phyloP scores from a whole-genome alignment of 176 grass and related monocot species.

The Triticum dicoccoides region DNA sequence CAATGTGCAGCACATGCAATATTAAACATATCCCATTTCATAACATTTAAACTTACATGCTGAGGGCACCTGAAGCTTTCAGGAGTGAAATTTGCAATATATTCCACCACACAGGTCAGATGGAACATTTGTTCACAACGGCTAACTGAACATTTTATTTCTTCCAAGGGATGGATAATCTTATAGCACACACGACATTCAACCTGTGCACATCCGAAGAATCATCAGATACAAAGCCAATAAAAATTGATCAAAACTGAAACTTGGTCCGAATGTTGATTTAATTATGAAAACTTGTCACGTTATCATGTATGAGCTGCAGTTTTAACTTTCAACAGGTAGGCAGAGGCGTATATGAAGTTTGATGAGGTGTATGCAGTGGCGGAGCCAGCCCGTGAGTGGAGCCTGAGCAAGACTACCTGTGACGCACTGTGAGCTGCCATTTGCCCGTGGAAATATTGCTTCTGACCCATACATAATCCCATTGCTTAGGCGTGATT shows the following conservation, averaged over 20 bases:
- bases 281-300: background rate
- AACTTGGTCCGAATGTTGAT: background rate
- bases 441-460: too few species aligned
- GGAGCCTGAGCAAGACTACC: too few species aligned
- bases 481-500: too few species aligned
- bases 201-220: slow-evolving; percentile 56
- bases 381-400: too few species aligned
- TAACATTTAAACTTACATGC: slow-evolving; percentile 61
- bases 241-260: slow-evolving; percentile 12
- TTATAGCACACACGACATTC: slow-evolving; percentile 68
- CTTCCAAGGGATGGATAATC: slow-evolving; percentile 61
- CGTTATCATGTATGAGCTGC: background rate
- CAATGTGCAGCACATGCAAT: background rate
- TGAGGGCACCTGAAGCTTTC: slow-evolving; percentile 73
- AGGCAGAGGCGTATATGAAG: background rate
- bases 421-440: too few species aligned
- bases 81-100: slow-evolving; percentile 27
- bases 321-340: background rate
- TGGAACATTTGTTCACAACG: slow-evolving; percentile 60
- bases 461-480: too few species aligned
- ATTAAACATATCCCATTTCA: background rate
- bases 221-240: slow-evolving; percentile 20
- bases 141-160: slow-evolving; percentile 59
- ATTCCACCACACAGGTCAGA: slow-evolving; percentile 43
- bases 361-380: background rate